Evolutionary conservation across 345 rosid genomes (phyloP), one percentile per base, ranked within the genome.

Genomic region (Salix udensis): DNA sequence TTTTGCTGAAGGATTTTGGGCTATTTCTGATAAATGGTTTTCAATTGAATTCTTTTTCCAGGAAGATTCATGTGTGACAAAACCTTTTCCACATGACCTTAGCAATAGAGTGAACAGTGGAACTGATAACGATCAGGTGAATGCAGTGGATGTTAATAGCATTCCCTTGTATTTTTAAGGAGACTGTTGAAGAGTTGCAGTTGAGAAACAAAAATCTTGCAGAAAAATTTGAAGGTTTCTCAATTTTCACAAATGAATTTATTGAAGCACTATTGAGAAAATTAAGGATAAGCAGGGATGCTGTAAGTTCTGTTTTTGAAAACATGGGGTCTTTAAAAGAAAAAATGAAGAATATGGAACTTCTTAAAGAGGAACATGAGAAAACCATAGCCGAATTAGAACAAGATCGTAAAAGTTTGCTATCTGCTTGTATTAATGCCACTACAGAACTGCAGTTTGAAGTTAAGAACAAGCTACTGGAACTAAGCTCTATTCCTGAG

Each of bases 291-390:
- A 84, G 85, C 19, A 82, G 83, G 82, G 88, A 81, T 75, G 84
- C 77, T 61, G 83, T 90, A 18, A 72, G 50, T 30, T 74, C 64
- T 67, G 66, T 80, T 72, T 66, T 73, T 53, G 84, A 84, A 77
- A 77, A 76, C 71, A 83, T 88, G 81, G 88, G 86, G 77, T 88
- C 91, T 69, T 76, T 90, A 87, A 83, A 85, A 78, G 85, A 85
- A 74, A 77, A 86, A 74, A 77, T 86, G 68, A 79, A 78, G 85
- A 84, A 48, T 71, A 74, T 77, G 77, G 91, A 91, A 82, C 74
- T 70, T 53, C 79, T 37, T 79, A 86, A 86, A 80, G 81, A 75
- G 42, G 89, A 91, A 71, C 88, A 86, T 65, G 93, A 86, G 71
- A 81, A 81, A 76, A 84, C 84, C 65, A 81, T 87, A 36, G 70